A percentile compares a stretch with the other conserved stretches of the same genome.
Evolutionary conservation across 805 yeast genomes (phyloP).

Genomic region (Teunomyces kruisii): DNA sequence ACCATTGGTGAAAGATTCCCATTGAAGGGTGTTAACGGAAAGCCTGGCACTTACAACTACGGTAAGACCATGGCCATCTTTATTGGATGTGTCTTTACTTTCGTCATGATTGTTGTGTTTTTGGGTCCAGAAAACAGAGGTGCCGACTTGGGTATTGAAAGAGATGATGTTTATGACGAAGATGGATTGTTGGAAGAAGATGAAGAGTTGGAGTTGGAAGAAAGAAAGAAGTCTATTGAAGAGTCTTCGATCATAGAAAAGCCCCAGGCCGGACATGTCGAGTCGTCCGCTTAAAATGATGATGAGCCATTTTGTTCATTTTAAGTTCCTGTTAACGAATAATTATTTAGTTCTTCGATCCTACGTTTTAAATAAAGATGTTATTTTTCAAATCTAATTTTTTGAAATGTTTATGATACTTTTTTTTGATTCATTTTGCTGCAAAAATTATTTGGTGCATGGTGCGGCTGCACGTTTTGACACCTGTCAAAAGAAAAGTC

Average conservation of each 20-base stretch:
- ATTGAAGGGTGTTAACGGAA: constrained; percentile 11
- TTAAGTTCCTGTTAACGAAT: neutral
- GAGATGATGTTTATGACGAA: constrained; percentile 15
- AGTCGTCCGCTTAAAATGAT: neutral
- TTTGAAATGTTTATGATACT: too few species aligned
- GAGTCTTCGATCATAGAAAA: constrained; percentile 1
- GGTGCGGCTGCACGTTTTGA: neutral
- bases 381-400: too few species aligned
- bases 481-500: neutral
- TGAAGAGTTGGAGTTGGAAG: constrained; percentile 4
- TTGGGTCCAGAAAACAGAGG: constrained; percentile 60
- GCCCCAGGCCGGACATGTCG: neutral
- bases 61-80: constrained; percentile 66
- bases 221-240: constrained; percentile 1
- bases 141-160: constrained; percentile 15
- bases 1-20: constrained; percentile 57
- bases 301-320: neutral
- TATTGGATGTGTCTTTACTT: constrained; percentile 61
- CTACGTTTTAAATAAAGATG: neutral
- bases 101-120: constrained; percentile 47
- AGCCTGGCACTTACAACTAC: constrained; percentile 39
- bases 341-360: constrained; percentile 1
- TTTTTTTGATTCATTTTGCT: too few species aligned
- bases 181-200: constrained; percentile 5
- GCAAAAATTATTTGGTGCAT: neutral